Conservation (phyloP, 2,329 filamentous ascomycete species). For the Thielaviopsis ethacetica region DNA sequence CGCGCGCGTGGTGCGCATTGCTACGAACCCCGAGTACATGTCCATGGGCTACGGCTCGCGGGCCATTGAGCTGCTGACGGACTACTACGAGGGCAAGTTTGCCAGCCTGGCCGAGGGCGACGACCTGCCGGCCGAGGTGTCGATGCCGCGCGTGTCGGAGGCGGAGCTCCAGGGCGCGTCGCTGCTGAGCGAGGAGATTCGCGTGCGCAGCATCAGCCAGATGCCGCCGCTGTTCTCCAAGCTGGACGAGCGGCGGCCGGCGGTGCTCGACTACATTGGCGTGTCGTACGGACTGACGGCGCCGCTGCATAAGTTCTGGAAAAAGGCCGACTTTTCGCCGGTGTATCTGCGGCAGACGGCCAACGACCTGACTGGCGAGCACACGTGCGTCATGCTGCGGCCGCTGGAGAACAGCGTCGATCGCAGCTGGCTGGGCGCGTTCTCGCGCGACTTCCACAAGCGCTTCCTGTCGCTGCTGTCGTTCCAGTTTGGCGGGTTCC, state of each 20-base stretch:
- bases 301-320: slow-evolving; percentile 91
- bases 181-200: slow-evolving; percentile 74
- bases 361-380: slow-evolving; percentile 92
- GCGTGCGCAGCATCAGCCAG: slow-evolving; percentile 71
- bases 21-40: slow-evolving; percentile 86
- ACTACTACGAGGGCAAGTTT: slow-evolving; percentile 94
- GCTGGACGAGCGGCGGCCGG: slow-evolving; percentile 65
- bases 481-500: slow-evolving; percentile 80
- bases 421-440: slow-evolving; percentile 73
- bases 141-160: slow-evolving; percentile 68
- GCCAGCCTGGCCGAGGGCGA: slow-evolving; percentile 63
- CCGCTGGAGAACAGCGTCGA: slow-evolving; percentile 56
- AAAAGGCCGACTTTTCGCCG: slow-evolving; percentile 67
- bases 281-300: slow-evolving; percentile 88
- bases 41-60: slow-evolving; percentile 87
- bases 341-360: slow-evolving; percentile 91
- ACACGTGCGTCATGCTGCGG: slow-evolving; percentile 93
- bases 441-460: slow-evolving; percentile 81
- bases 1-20: slow-evolving; percentile 81
- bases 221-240: slow-evolving; percentile 92
- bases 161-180: slow-evolving; percentile 60
- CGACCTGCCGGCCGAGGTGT: slow-evolving; percentile 30
- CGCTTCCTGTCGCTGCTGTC: slow-evolving; percentile 83
- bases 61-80: slow-evolving; percentile 69
- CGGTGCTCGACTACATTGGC: slow-evolving; percentile 76